Base-by-base conservation (phyloP, 768 basidiomycete species). In the Xerocomellus intermedius region DNA sequence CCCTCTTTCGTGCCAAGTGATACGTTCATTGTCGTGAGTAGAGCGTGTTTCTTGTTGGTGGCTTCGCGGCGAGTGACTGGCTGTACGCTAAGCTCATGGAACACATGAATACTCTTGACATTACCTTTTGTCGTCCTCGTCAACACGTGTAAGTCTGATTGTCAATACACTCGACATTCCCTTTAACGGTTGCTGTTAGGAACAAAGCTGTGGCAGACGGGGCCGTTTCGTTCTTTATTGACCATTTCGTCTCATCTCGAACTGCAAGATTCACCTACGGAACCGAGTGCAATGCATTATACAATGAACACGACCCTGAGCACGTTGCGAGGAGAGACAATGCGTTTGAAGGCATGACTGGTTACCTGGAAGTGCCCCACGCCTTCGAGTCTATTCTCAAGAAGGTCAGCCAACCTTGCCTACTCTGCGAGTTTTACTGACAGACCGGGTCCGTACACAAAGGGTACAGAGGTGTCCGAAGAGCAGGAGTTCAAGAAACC, bases 191-290 rank as follows among this genome's bases (percentile, higher is more conserved):
- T 28, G 1, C 13, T 22, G 5, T 17, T 45, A 59, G 58, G n/a
- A 59, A 59, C 33, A 59, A 54, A 33, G 58, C 58, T 8, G 58
- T 59, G 14, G 58, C 58, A n/a, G 58, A 59, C 12, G 58, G 58
- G 7, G 58, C 58, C n/a, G 42, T 59, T 24, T 59, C 58, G 16
- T 59, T 30, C 47, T 48, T 48, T 16, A 30, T 59, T 6, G 58
- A 59, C 13, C 50, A 54, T 44, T 46, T 59, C n/a, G 58, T 59
- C 8, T 45, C 58, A 8, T 54, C 51, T 30, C 58, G 58, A 4
- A 6, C 47, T 3, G 58, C 58, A 21, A 54, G 58, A 24, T 59
- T 54, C 22, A 60, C 58, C 2, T 59, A 60, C 5, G 58, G 58
- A 32, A 59, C 58, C 3, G 46, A 60, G 37, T 59, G 58, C 47